Evolutionary conservation across 164 flowering plant genomes (phyloP), one percentile per base, ranked within the genome.

Genomic region (Annona squamosa): DNA sequence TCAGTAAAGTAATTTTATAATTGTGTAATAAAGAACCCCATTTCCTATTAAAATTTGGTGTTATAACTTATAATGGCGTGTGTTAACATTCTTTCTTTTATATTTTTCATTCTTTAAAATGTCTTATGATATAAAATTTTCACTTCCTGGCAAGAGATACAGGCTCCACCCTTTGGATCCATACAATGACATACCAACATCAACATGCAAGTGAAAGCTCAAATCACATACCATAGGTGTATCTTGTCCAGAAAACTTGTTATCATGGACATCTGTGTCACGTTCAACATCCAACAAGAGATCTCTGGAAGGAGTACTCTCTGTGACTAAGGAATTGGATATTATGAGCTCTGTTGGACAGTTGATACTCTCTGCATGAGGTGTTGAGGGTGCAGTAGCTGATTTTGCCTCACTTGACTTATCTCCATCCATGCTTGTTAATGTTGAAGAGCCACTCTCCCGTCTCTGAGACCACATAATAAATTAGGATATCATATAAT

Each of bases 341-440:
- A 81, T 68, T 75, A 91, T 85, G 72, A 87, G 78, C 74, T 90
- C 99, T 73, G 83, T 65, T 41, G 71, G 91, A 79, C 79, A 76
- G 80, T 86, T 88, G 65, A 78, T 67, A 71, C 81, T 84, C 76
- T 89, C 97, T 70, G 91, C 91, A 81, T 85, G 92, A 73, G 99
- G 98, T 48, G 99, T 91, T 76, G 98, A 93, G 65, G 98, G 97
- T 59, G 90, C 82, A 68, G 92, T 87, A 47, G 73, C 78, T 78
- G 98, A 93, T 79, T 88, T 91, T 41, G 88, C 73, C 68, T 89
- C 98, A 83, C 97, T 90, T 47, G 99, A 91, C 82, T 86, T 90
- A 64, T 95, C 99, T 76, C 96, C 89, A 48, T 82, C 82, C 4
- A 79, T 75, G 77, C 87, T 88, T 63, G 85, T 78, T 77, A 83